Percentiles rank a stretch among this genome's conserved stretches.
Conservation (phyloP, 441 rosid genomes). For the Dalechampia spathulata region DNA sequence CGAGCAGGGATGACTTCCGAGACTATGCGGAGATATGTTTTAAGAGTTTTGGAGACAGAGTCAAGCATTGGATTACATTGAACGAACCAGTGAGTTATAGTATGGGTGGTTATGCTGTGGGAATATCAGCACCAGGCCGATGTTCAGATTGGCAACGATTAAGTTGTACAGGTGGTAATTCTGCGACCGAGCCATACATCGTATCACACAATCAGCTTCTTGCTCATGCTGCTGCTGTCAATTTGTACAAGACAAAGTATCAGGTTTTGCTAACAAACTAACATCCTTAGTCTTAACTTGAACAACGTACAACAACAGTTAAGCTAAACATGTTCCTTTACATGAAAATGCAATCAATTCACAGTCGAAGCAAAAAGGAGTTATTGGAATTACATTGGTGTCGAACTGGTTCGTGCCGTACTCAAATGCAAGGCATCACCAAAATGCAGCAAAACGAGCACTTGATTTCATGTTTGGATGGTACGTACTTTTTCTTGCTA, state of each 20-base stretch:
- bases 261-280: conserved; percentile 22
- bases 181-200: conserved; percentile 47
- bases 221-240: conserved; percentile 56
- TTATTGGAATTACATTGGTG: conserved; percentile 44
- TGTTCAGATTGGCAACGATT: conserved; percentile 35
- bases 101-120: conserved; percentile 27
- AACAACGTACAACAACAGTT: no score
- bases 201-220: conserved; percentile 50
- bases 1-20: conserved; percentile 30
- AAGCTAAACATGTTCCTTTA: no score
- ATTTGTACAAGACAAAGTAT: conserved; percentile 31
- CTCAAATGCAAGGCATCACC: conserved; percentile 25
- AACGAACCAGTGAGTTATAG: conserved; percentile 44
- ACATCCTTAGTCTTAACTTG: no score
- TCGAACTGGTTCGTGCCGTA: conserved; percentile 45
- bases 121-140: conserved; percentile 32
- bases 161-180: conserved; percentile 42
- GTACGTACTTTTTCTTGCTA: no score
- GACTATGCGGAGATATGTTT: conserved; percentile 46
- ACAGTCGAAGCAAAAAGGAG: conserved; percentile 35
- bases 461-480: conserved; percentile 55
- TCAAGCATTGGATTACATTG: conserved; percentile 63
- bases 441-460: conserved; percentile 39
- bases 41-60: conserved; percentile 50
- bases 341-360: no score